Conservation (phyloP, 192 early-diverging fungal genomes). For the Backusella australiensis region DNA sequence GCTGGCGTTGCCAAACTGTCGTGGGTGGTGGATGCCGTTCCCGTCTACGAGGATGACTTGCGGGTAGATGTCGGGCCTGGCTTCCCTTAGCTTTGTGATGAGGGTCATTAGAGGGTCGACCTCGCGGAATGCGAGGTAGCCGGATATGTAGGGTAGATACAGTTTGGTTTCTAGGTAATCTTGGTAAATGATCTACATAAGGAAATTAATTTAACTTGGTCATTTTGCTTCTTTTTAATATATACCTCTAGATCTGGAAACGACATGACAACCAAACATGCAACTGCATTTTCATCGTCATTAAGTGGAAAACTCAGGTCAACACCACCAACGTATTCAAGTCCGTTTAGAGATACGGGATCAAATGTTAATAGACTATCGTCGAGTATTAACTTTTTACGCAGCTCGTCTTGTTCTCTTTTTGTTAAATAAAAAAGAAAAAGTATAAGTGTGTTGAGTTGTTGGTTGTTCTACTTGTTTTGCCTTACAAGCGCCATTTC, state of each 20-base stretch:
- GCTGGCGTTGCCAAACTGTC: constrained; percentile 83
- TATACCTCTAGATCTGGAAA: constrained; percentile 62
- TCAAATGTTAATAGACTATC: constrained; percentile 17
- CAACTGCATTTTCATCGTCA: constrained; percentile 59
- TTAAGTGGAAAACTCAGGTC: constrained; percentile 70
- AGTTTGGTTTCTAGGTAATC: constrained; percentile 58
- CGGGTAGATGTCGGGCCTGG: constrained; percentile 57
- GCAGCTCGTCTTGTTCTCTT: constrained; percentile 15
- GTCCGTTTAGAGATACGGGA: constrained; percentile 3
- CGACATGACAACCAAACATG: constrained; percentile 68
- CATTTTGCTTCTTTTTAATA: neutral
- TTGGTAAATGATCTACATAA: constrained; percentile 59
- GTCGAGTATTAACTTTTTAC: neutral
- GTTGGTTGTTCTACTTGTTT: neutral
- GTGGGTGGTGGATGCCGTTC: constrained; percentile 85
- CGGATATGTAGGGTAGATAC: constrained; percentile 78
- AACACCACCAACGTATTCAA: constrained; percentile 70
- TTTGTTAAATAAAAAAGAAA: neutral
- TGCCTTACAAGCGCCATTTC: constrained; percentile 14
- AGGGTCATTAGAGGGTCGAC: constrained; percentile 57
- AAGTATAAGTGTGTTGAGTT: neutral
- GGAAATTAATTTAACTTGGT: neutral
- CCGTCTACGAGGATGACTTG: constrained; percentile 84
- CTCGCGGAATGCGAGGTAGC: constrained; percentile 93
- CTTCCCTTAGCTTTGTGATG: constrained; percentile 49